These are phyloP conservation scores for Cercospora berteroae DNA, from an alignment of 2,329 filamentous ascomycete species.

Conservation along the genomic window DNA sequence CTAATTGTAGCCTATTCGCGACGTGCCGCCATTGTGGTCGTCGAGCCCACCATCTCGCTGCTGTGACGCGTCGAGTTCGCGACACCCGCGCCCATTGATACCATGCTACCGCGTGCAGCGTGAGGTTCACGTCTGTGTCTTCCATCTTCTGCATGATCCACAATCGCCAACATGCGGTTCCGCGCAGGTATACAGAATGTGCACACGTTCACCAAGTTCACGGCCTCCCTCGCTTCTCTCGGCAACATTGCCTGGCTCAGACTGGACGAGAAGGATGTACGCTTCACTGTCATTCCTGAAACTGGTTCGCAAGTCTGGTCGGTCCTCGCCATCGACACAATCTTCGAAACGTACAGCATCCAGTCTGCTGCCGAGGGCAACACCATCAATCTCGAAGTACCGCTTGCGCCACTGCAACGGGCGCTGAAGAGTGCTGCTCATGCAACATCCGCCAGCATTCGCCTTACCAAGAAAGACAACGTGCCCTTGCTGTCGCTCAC, in stretches of 20 bases:
- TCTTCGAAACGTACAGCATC: conserved; percentile 82
- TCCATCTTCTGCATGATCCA: neutral
- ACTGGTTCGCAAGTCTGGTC: conserved; percentile 91
- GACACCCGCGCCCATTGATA: neutral
- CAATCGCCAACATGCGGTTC: conserved; percentile 42
- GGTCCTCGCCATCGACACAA: conserved; percentile 58
- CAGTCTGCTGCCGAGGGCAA: conserved; percentile 80
- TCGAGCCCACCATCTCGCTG: neutral
- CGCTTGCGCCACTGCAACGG: conserved; percentile 80
- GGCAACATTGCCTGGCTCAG: conserved; percentile 89
- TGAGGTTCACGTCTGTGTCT: neutral
- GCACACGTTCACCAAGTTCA: conserved; percentile 51
- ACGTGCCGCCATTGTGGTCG: neutral
- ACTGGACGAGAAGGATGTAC: conserved; percentile 79
- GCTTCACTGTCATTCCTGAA: conserved; percentile 94
- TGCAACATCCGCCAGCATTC: conserved; percentile 76
- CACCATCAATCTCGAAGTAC: conserved; percentile 94
- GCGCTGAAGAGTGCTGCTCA: conserved; percentile 87
- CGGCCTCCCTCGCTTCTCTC: conserved; percentile 61
- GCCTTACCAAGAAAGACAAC: conserved; percentile 89
- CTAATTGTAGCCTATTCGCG: neutral
- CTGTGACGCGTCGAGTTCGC: neutral
- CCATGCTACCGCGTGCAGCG: neutral
- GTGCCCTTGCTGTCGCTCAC: conserved; percentile 85
- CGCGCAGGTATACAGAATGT: conserved; percentile 38